Percentiles rank a stretch among this genome's conserved stretches.
These are phyloP conservation scores for Podaxis sp. DNA, from an alignment of 768 basidiomycete species.

Conservation along the genomic window DNA sequence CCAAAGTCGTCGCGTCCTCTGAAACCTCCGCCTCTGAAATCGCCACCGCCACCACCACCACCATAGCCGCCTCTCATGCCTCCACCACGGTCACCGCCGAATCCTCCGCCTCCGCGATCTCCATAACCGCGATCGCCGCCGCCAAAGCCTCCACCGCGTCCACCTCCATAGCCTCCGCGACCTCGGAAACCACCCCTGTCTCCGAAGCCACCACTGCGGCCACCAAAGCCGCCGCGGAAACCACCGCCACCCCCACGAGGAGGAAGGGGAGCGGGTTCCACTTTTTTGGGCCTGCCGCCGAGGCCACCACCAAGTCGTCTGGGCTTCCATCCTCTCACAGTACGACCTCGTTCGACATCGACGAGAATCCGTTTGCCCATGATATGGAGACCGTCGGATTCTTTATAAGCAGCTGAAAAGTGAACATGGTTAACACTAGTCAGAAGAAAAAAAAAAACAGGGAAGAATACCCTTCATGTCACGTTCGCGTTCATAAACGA, in stretches of 20 bases:
- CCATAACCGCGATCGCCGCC: conserved; percentile 38
- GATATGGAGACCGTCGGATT: conserved; percentile 94
- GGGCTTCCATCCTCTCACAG: conserved; percentile 98
- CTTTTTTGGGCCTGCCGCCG: conserved; percentile 94
- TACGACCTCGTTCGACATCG: conserved; percentile 97
- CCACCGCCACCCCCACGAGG: conserved; percentile 37
- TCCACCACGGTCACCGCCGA: conserved; percentile 34
- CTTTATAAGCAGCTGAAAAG: conserved; percentile 87
- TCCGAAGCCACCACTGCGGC: conserved; percentile 44
- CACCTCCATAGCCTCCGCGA: conserved; percentile 40
- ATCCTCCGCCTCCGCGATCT: conserved; percentile 45
- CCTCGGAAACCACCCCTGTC: conserved; percentile 46
- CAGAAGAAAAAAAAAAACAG: conserved; percentile 15
- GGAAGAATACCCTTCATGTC: conserved; percentile 91
- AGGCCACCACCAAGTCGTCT: conserved; percentile 95
- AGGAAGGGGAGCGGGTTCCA: conserved; percentile 41
- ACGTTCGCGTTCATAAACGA: conserved; percentile 96
- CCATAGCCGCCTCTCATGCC: conserved; percentile 47
- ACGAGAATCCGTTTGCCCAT: conserved; percentile 96
- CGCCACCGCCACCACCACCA: conserved; percentile 39
- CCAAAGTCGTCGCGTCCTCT: conserved; percentile 40
- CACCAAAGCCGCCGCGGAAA: conserved; percentile 34
- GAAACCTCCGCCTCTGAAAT: conserved; percentile 34
- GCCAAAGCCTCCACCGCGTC: conserved; percentile 40
- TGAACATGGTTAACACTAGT: conserved; percentile 21